Evolutionary conservation across 768 basidiomycete species (phyloP), one percentile per base, ranked within the genome.

Genomic region (Infundibulicybe gibba): DNA sequence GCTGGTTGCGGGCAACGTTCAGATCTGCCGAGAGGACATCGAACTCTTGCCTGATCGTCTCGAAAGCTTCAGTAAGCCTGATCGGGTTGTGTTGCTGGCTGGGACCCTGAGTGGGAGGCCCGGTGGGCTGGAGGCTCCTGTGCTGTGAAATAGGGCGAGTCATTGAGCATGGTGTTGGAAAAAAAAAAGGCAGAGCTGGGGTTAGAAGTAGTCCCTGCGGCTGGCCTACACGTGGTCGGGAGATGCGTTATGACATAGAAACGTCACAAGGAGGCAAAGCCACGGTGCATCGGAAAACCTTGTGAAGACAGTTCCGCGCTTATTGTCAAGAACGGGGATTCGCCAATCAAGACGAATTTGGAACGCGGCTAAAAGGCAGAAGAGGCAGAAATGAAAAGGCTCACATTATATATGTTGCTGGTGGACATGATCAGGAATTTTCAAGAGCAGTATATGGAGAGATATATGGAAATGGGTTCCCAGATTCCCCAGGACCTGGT

Each of bases 11-110:
- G 55, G 87, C 72, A 9, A 77, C 58, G n/a, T 66, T 71, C 42
- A 88, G 67, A 59, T 97, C 93, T 40, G 74, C 68, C 8, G 80
- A 68, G 49, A 94, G 69, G 46, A 70, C 70, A 43, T 97, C 93
- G 59, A 91, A 94, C 69, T 97, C 94, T 45, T 81, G 80, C 52
- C 85, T 77, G 57, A 97, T 83, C 49, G 75, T 71, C 40, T 94
- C 93, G 51, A 97, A 79, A 17, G 85, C 77, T 48, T 94, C 92
- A 44, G 80, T 81, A 51, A 94, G 68, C 41, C 89, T 69, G n/a
- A 58, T 58, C 48, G 61, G 67, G 16, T 49, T 54, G 45, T 52
- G 65, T 32, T 68, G 74, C 46, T 69, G 71, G 46, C 56, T 62
- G 40, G 65, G 65, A 48, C 66, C 72, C 56, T 65, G 72, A 49